Percentiles rank a stretch among this genome's conserved stretches.
Conservation (phyloP, 768 basidiomycete species). For the Serendipita sp. region DNA sequence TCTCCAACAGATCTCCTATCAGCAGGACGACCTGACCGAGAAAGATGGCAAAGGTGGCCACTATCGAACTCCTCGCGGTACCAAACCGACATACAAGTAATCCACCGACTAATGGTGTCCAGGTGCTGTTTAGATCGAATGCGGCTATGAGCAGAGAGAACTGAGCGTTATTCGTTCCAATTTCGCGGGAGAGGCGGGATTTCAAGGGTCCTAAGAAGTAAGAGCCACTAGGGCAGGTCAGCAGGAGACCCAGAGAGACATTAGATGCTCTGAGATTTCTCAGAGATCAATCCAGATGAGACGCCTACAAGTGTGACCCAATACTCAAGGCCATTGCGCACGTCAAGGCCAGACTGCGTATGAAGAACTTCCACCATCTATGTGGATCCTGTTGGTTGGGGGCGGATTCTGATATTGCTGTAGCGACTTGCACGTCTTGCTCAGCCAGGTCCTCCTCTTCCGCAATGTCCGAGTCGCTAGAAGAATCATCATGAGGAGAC, state of each 20-base stretch:
- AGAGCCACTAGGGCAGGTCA: slow-evolving; percentile 33
- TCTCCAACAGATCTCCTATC: slow-evolving; percentile 40
- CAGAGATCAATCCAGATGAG: not conserved
- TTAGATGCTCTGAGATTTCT: not conserved
- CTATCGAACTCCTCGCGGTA: slow-evolving; percentile 51
- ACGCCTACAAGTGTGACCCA: slow-evolving; percentile 56
- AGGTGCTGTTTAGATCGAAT: slow-evolving; percentile 54
- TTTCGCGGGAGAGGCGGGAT: slow-evolving; percentile 45
- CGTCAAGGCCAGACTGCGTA: slow-evolving; percentile 44
- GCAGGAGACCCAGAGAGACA: not conserved
- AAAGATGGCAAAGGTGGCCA: slow-evolving; percentile 60
- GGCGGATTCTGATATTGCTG: not conserved
- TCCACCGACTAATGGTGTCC: slow-evolving; percentile 68
- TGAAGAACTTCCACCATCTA: slow-evolving; percentile 16
- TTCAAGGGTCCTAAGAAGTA: slow-evolving; percentile 70
- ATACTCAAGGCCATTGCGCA: slow-evolving; percentile 61
- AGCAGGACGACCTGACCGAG: slow-evolving; percentile 52
- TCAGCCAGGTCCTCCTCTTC: slow-evolving; percentile 1
- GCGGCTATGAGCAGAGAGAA: slow-evolving; percentile 65
- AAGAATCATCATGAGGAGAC: not conserved
- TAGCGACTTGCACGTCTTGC: not conserved
- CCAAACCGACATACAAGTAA: slow-evolving; percentile 53
- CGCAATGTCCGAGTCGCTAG: not conserved
- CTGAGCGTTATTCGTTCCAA: slow-evolving; percentile 61
- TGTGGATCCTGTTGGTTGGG: not conserved